Base-by-base conservation (phyloP, 2,329 filamentous ascomycete species). In the Phialocephala subalpina region DNA sequence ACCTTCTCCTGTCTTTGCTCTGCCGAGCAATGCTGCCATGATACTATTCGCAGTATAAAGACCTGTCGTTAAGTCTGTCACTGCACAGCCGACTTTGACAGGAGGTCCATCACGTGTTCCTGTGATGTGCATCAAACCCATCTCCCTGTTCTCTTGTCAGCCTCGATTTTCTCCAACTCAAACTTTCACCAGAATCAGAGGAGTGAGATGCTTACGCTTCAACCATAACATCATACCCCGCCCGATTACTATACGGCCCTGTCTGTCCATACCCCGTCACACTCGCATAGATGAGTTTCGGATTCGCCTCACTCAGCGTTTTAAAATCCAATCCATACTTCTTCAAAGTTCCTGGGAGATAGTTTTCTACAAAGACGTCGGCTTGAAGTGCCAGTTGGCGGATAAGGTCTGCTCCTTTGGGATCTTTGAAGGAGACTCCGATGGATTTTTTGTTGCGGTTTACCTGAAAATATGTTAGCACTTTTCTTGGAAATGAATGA, bases 161-260 rank as follows among this genome's bases (percentile, higher is more conserved):
- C 42, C 16, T 27, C 20, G 4, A 33, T 6, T 20, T 61, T 9
- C 60, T 18, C 9, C 16, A 16, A 22, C 25, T n/a, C 14, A 2
- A 57, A 20, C 3, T 29, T 18, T n/a, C n/a, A n/a, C n/a, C n/a
- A n/a, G n/a, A n/a, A 38, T 22, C 3, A 22, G 16, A 57, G 2
- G 16, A 18, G 52, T 3, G 4, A 40, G 25, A 18, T 8, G 58
- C 69, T 42, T 47, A 71, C 70, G 95, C 95, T 82, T 98, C 95
- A 20, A 98, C 94, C 94, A 98, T 98, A 73, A 98, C 95, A 78
- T 98, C 95, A 83, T 97, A 98, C 9, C 95, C 95, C 2, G 95
- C 93, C 18, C 95, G 86, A 71, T 89, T 86, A 12, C 90, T 88
- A 79, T 97, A 97, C 0, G 95, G 95, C 0, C 95, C 95, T 0